Conservation (phyloP, 495 filamentous ascomycete species). For the Bathelium albidoporum region DNA sequence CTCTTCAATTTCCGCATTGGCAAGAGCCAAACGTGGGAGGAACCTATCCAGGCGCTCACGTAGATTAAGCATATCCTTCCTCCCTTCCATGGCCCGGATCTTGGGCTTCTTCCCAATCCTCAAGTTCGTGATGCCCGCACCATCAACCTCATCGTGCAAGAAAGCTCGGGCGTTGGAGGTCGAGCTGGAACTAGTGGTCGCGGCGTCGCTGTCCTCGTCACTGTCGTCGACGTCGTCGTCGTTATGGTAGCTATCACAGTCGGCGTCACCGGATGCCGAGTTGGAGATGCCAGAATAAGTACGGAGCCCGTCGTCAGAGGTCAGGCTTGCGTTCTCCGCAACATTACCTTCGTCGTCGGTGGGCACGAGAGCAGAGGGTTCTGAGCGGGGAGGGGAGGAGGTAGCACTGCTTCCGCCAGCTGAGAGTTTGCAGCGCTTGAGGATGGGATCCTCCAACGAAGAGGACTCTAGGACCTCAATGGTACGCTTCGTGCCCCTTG, state of each 20-base stretch:
- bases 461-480: background rate
- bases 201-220: background rate
- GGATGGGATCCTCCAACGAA: background rate
- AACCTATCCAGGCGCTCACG: conserved; percentile 3
- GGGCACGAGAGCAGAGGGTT: background rate
- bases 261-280: background rate
- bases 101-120: background rate
- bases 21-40: conserved; percentile 9
- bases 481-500: background rate
- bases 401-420: background rate
- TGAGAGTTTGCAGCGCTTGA: background rate
- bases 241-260: background rate
- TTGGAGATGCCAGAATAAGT: background rate
- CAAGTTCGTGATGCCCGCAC: background rate
- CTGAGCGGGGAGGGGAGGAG: background rate
- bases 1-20: conserved; percentile 13
- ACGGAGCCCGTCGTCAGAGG: background rate
- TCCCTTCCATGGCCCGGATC: background rate
- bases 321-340: background rate
- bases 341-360: conserved; percentile 1
- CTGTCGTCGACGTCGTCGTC: background rate
- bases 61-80: background rate
- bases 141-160: background rate
- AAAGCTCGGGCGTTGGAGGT: background rate
- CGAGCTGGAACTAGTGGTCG: background rate